Conservation (phyloP, 2,329 filamentous ascomycete genomes). For the Plectosphaerella sp. region DNA sequence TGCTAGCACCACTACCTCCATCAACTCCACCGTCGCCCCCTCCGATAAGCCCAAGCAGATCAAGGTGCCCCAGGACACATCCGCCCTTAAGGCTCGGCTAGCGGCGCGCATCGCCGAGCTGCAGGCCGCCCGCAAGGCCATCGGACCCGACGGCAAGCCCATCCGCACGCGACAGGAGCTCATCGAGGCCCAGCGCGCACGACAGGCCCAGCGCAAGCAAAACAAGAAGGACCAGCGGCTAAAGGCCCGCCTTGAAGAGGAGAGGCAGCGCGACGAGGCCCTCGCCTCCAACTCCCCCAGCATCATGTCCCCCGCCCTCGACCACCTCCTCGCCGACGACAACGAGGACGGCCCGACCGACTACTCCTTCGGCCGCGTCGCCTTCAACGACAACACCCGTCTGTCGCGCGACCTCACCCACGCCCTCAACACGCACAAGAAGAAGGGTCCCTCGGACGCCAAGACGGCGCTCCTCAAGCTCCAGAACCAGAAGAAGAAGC, state of each 20-base stretch:
- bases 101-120: constrained; percentile 81
- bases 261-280: constrained; percentile 59
- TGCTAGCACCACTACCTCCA: constrained; percentile 61
- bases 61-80: constrained; percentile 65
- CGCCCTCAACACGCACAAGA: constrained; percentile 50
- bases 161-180: constrained; percentile 86
- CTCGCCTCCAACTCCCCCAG: constrained; percentile 59
- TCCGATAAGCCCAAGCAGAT: constrained; percentile 61
- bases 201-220: constrained; percentile 79
- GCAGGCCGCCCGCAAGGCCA: constrained; percentile 80
- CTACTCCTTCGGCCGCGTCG: constrained; percentile 88
- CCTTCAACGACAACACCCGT: constrained; percentile 80
- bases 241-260: constrained; percentile 76
- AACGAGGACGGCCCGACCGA: constrained; percentile 40
- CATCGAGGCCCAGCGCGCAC: constrained; percentile 81
- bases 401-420: constrained; percentile 70
- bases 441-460: constrained; percentile 78
- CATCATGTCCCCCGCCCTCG: constrained; percentile 51
- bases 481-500: constrained; percentile 78
- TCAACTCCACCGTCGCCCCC: constrained; percentile 60
- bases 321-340: constrained; percentile 28
- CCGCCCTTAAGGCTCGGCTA: constrained; percentile 72
- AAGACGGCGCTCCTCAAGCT: constrained; percentile 82
- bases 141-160: constrained; percentile 74
- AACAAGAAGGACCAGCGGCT: constrained; percentile 83